A percentile compares a stretch with the other conserved stretches of the same genome.
Evolutionary conservation across 2,329 filamentous ascomycete genomes (phyloP).

Genomic region (Neofusicoccum laricinum): DNA sequence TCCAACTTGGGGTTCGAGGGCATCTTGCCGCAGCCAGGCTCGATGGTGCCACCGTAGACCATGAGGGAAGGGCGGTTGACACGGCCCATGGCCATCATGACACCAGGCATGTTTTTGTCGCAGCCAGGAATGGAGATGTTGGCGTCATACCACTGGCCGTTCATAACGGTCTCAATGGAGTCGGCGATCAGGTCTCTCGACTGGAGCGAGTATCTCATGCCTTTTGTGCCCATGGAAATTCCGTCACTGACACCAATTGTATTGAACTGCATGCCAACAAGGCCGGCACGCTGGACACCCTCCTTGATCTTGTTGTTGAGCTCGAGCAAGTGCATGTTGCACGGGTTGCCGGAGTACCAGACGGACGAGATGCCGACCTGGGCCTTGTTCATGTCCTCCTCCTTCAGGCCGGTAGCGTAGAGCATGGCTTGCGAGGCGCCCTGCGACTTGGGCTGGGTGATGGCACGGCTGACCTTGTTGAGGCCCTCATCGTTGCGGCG

Average conservation of each 20-base stretch:
- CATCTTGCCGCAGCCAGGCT: constrained; percentile 69
- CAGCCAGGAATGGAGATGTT: constrained; percentile 96
- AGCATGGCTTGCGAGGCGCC: constrained; percentile 99
- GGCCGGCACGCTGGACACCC: constrained; percentile 69
- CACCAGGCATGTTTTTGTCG: constrained; percentile 94
- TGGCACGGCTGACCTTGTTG: constrained; percentile 78
- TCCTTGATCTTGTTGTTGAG: constrained; percentile 76
- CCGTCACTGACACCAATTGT: constrained; percentile 96
- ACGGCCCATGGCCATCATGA: constrained; percentile 77
- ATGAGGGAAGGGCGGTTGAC: constrained; percentile 93
- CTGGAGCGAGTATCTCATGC: constrained; percentile 94
- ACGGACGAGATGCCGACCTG: constrained; percentile 98
- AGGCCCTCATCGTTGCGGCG: constrained; percentile 35
- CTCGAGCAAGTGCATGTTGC: constrained; percentile 97
- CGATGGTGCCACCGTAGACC: constrained; percentile 96
- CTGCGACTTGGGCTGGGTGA: constrained; percentile 97
- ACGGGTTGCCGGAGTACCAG: constrained; percentile 97
- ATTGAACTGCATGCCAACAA: constrained; percentile 97
- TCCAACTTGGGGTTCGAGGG: constrained; percentile 77
- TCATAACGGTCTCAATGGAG: constrained; percentile 98
- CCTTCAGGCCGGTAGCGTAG: constrained; percentile 85
- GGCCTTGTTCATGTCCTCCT: constrained; percentile 89
- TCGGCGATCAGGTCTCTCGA: constrained; percentile 96
- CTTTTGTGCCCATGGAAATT: constrained; percentile 96
- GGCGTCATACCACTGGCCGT: constrained; percentile 96